phyloP scores from a whole-genome alignment of 2,329 filamentous ascomycete species.

The Tolypocladium sp. region DNA sequence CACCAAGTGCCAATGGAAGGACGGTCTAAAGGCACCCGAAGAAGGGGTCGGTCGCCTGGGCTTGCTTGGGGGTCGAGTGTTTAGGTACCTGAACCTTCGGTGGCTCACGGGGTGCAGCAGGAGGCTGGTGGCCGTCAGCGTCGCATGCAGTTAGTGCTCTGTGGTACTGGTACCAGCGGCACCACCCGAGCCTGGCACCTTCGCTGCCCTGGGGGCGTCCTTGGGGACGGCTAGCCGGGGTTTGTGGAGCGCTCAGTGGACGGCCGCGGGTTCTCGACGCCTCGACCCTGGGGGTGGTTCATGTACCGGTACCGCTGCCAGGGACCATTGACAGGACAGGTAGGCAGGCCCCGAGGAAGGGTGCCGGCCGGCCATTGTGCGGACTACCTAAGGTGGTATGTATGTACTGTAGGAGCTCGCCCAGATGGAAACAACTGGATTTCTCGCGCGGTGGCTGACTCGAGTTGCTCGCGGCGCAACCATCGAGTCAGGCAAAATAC shows the following conservation, averaged over 20 bases:
- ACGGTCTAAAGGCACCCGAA: not conserved
- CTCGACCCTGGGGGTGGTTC: not conserved
- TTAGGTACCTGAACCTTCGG: not conserved
- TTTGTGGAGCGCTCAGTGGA: not conserved
- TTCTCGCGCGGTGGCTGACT: not conserved
- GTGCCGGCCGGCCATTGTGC: not conserved
- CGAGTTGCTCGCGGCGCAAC: not conserved
- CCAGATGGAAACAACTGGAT: not conserved
- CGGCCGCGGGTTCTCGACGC: not conserved
- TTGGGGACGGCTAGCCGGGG: not conserved
- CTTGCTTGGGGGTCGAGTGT: too few species aligned
- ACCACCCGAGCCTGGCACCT: not conserved
- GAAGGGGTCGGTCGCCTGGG: not conserved
- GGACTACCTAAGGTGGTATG: too few species aligned
- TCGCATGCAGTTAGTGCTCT: slow-evolving; percentile 2
- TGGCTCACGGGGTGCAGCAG: not conserved
- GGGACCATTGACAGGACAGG: not conserved
- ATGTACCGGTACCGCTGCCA: not conserved
- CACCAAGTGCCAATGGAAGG: not conserved
- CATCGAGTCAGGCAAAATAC: too few species aligned
- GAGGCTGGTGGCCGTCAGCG: not conserved
- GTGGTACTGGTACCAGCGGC: not conserved
- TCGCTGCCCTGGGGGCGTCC: not conserved
- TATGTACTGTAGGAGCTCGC: too few species aligned
- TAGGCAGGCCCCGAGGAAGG: not conserved